Evolutionary conservation across 768 basidiomycete species (phyloP).

Genomic region (Termitomyces heimii): DNA sequence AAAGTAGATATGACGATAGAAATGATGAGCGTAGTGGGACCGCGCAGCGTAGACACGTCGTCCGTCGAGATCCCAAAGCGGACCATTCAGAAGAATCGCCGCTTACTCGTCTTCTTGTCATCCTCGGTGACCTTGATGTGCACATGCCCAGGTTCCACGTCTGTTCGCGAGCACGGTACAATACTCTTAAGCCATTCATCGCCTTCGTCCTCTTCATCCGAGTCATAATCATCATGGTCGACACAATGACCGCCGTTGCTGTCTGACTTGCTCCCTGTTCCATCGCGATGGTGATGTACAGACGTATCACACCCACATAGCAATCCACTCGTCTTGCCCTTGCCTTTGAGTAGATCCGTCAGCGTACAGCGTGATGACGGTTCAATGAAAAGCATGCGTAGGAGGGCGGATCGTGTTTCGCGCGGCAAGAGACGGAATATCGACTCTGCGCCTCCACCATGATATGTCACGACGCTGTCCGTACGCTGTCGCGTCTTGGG

Average conservation of each 20-base stretch:
- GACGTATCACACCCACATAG: conserved; percentile 68
- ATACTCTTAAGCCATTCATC: conserved; percentile 87
- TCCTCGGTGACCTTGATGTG: conserved; percentile 74
- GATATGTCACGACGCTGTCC: conserved; percentile 59
- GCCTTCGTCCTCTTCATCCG: conserved; percentile 70
- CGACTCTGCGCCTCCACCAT: conserved; percentile 77
- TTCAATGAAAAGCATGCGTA: conserved; percentile 92
- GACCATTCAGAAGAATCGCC: conserved; percentile 61
- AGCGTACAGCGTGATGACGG: conserved; percentile 87
- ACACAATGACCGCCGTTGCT: conserved; percentile 36
- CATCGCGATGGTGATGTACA: conserved; percentile 3
- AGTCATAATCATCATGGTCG: conserved; percentile 61
- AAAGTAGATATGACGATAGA: not conserved
- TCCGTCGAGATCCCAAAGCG: not conserved
- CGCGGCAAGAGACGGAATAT: conserved; percentile 95
- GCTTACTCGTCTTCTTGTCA: conserved; percentile 69
- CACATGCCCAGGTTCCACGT: conserved; percentile 44
- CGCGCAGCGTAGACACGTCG: not conserved
- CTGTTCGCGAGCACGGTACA: conserved; percentile 52
- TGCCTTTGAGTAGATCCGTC: conserved; percentile 82
- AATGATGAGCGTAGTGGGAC: not conserved
- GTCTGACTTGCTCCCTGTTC: conserved; percentile 12
- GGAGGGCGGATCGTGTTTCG: conserved; percentile 83
- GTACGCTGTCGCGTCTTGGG: conserved; percentile 27
- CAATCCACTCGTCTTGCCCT: conserved; percentile 66